Evolutionary conservation across 2,329 filamentous ascomycete species (phyloP).

Genomic region (Cucurbitaria berberidis): DNA sequence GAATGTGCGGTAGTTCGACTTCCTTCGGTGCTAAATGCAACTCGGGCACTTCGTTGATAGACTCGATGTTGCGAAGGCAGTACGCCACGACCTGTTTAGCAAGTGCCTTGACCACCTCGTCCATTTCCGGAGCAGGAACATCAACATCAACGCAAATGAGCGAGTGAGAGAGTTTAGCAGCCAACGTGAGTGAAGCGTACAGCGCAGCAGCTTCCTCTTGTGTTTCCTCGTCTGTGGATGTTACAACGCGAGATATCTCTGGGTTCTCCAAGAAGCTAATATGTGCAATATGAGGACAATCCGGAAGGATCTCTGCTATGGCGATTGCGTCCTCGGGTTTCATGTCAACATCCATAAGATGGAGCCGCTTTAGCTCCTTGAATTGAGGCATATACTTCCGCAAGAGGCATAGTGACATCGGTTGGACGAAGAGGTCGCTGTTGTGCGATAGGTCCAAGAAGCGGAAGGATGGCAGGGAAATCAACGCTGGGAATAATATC

Average conservation of each 20-base stretch:
- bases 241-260: conserved; percentile 71
- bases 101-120: conserved; percentile 88
- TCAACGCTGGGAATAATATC: conserved; percentile 75
- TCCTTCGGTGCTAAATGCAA: conserved; percentile 55
- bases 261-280: conserved; percentile 86
- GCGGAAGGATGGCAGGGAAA: conserved; percentile 73
- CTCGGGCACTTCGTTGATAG: conserved; percentile 70
- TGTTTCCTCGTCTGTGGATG: conserved; percentile 75
- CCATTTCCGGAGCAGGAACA: conserved; percentile 78
- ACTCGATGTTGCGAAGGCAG: conserved; percentile 89
- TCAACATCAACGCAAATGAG: conserved; percentile 93
- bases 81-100: conserved; percentile 96
- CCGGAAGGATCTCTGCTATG: conserved; percentile 86
- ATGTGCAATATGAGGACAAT: conserved; percentile 80
- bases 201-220: conserved; percentile 95
- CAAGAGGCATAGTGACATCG: conserved; percentile 76
- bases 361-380: conserved; percentile 77
- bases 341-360: conserved; percentile 84
- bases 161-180: conserved; percentile 80
- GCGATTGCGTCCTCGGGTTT: conserved; percentile 88
- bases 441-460: conserved; percentile 96
- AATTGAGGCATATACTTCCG: conserved; percentile 86
- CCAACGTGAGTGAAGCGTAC: conserved; percentile 89
- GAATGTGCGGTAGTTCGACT: conserved; percentile 77
- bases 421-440: conserved; percentile 75